Base-by-base conservation (phyloP, 345 rosid genomes). In the Salix arbutifolia region DNA sequence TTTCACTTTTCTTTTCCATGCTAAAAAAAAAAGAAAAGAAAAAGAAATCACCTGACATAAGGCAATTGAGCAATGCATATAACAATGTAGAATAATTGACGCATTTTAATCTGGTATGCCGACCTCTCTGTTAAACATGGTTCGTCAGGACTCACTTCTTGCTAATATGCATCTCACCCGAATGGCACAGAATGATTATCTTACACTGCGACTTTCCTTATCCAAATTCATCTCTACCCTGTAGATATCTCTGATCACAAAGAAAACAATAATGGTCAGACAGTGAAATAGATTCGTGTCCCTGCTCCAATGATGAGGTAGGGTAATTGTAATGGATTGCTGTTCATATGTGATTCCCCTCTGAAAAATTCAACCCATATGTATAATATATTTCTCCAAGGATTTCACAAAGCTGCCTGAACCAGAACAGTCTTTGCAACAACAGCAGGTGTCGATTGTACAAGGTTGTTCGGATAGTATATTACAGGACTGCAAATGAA, bases 261-360 rank as follows among this genome's bases (percentile, higher is more conserved):
- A n/a, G 66, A 69, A 2, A 82, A 82, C 40, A 69, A 46, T 2
- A 69, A 73, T 46, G 80, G 42, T 38, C 42, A 38, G 42, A 38
- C 76, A 76, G 84, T 88, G 73, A 91, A 76, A 65, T 86, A 85
- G 67, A 81, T 88, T 60, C 62, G 71, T 44, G 33, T 77, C 1
- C 91, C 87, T 31, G 33, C 21, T 64, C 74, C 65, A 83, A 84
- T 10, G 83, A 84, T 48, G 81, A 85, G 1, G 81, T 90, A 1
- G 92, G 94, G 35, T 0, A 87, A 92, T 8, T 89, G 94, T 76
- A 87, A 88, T 65, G 94, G 97, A 44, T 83, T 89, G 79, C 80
- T 90, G 5, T 89, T 90, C 78, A 40, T 90, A 50, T 81, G 86
- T 13, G 88, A 92, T 85, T 81, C 88, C 1, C 79, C 83, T 9